Evolutionary conservation across 2,329 filamentous ascomycete species (phyloP).

Genomic region (Coleophoma crateriformis): DNA sequence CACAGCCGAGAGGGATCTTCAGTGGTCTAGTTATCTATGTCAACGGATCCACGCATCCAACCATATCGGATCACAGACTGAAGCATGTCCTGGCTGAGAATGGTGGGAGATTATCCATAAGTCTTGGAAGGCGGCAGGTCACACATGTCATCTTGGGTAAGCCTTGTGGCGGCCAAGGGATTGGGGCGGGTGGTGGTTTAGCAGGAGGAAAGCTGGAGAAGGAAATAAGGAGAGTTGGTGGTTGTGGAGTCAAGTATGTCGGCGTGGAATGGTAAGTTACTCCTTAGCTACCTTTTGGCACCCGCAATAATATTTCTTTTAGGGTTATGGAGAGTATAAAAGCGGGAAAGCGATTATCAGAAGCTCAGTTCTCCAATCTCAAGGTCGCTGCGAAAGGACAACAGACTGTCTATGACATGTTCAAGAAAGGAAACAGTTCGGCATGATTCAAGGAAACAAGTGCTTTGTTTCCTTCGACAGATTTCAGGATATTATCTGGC

Average conservation of each 20-base stretch:
- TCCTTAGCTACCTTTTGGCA: background rate
- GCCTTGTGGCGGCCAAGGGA: conserved; percentile 36
- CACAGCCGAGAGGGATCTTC: conserved; percentile 47
- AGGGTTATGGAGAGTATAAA: conserved; percentile 83
- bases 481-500: too few species aligned
- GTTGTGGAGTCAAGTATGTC: conserved; percentile 72
- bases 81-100: conserved; percentile 72
- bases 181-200: conserved; percentile 67
- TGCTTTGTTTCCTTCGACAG: background rate
- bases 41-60: conserved; percentile 79
- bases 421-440: conserved; percentile 19
- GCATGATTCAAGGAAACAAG: background rate
- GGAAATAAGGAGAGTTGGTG: conserved; percentile 64
- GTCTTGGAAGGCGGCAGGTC: conserved; percentile 66
- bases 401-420: conserved; percentile 55
- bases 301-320: conserved; percentile 4
- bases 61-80: conserved; percentile 79
- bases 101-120: conserved; percentile 66
- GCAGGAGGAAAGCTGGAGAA: conserved; percentile 74
- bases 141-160: conserved; percentile 81
- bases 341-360: conserved; percentile 66
- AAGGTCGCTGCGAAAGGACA: conserved; percentile 58
- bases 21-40: conserved; percentile 71
- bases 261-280: conserved; percentile 66
- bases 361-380: conserved; percentile 63